Evolutionary conservation across 176 grass and related monocot genomes (phyloP), one percentile per base, ranked within the genome.

Genomic region (Alopecurus myosuroides): DNA sequence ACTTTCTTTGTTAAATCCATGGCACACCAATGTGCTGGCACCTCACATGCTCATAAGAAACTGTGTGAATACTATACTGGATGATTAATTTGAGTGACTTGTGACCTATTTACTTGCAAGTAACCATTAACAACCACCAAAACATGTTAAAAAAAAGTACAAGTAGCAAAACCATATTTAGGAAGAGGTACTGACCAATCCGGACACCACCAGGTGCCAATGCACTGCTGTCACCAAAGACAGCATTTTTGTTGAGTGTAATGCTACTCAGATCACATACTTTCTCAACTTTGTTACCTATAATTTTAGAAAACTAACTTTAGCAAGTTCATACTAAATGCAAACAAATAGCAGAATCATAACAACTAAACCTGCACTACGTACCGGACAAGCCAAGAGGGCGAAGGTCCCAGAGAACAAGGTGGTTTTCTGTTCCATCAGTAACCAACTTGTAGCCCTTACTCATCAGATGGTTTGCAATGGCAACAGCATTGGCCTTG

Each of bases 401-500:
- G 11, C 97, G 97, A 52, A 99, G 97, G 81, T 99, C 97, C 97
- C 97, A 99, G 60, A 99, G 91, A 58, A 99, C 97, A 90, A 99
- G 93, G 58, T 99, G 97, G 78, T 99, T 99, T 82, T 99, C 97
- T 49, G 97, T 99, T 79, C 97, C 97, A 85, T 94, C 91, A 9
- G 97, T 99, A 28, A 99, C 97, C 84, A 99, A 88, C 83, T 96
- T 99, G 90, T 99, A 99, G 58, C 97, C 91, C 77, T 99, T 99
- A 88, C 77, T 99, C 94, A 94, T 99, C 74, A 99, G 88, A 88
- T 94, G 96, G 19, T 99, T 94, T 62, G 94, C 97, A 50, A 96
- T 84, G 8, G 97, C 94, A 80, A 94, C 97, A 61, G 97, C 94
- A 20, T 99, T 99, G 12, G 94, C 91, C 84, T 90, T 99, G 53